Evolutionary conservation across 2,329 filamentous ascomycete species (phyloP), one percentile per base, ranked within the genome.

Genomic region (Lachnellula suecica): DNA sequence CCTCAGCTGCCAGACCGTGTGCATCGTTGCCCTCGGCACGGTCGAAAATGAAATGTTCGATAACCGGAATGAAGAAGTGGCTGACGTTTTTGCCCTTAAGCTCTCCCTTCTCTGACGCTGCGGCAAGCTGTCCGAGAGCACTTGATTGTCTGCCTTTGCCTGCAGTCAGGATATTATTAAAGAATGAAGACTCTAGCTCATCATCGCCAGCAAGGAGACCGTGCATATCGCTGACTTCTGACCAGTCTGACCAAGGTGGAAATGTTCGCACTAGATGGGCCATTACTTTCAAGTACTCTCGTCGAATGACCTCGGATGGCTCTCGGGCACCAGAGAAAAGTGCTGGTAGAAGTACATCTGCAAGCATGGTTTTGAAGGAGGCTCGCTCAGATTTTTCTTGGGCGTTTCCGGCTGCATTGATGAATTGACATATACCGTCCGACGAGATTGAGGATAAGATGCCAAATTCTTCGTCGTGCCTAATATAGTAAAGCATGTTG

Each of bases 1-100:
- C 86, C 69, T 97, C 91, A 15, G 91, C 91, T 45, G 91, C 86
- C 48, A 97, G 77, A 45, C 91, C 93, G 61, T 95, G 88, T 31
- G 91, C 91, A 67, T 96, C 91, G 20, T 69, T 76, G 8, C 79
- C 77, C 44, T 91, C 88, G 4, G 82, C 83, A 54, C 88, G 84
- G 53, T 91, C 88, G 66, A 96, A 93, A 22, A 97, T 87, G 66
- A 97, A 97, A 67, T 97, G 92, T 66, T 99, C 94, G 9, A 97
- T 78, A 19, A 99, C 77, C 1, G 94, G 95, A 37, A 99, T 82
- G 66, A 97, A 90, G 65, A 97, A 88, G 17, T 93, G 87, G 53
- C 87, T 85, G 57, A 96, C 79, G 63, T 96, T 96, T 47, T 84
- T 83, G 63, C 89, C 88, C 56, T 81, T 81, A 53, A 99, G 75